phyloP scores from a whole-genome alignment of 805 yeast species.

The Metahyphopichia silvanorum region DNA sequence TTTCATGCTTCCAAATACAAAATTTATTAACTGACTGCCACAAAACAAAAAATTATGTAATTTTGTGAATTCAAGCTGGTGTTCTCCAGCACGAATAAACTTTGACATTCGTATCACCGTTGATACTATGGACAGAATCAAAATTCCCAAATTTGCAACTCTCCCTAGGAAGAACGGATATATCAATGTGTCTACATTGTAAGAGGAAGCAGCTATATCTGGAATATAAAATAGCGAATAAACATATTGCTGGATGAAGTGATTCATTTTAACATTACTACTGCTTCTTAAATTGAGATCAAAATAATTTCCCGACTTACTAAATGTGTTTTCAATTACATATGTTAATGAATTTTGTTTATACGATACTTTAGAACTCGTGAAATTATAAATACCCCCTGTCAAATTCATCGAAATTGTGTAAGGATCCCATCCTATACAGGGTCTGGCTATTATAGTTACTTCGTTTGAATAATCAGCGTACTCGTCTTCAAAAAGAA shows the following conservation, averaged over 20 bases:
- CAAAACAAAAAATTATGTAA: too few relatives aligned
- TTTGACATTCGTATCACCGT: neutral
- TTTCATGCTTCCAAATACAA: too few relatives aligned
- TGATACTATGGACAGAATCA: conserved; percentile 1
- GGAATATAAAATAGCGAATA: conserved; percentile 14
- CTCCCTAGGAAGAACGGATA: conserved; percentile 3
- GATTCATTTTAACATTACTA: neutral
- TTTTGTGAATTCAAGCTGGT: too few relatives aligned
- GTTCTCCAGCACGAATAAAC: too few relatives aligned
- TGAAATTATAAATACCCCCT: conserved; percentile 10
- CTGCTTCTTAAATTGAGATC: neutral
- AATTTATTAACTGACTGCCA: too few relatives aligned
- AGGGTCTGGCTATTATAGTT: conserved; percentile 18
- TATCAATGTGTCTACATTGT: conserved; percentile 6
- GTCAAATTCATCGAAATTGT: conserved; percentile 5
- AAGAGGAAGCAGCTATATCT: conserved; percentile 8
- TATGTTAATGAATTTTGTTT: neutral
- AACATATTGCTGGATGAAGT: conserved; percentile 6
- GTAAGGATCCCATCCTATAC: conserved; percentile 6
- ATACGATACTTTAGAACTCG: neutral
- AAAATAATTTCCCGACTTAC: neutral
- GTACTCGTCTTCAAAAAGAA: conserved; percentile 17
- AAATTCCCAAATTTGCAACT: conserved; percentile 11
- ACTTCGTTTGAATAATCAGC: conserved; percentile 8
- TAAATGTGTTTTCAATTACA: neutral